Evolutionary conservation across 1,139 yeast genomes (phyloP).

Genomic region (Saccharomyces hybrid): DNA sequence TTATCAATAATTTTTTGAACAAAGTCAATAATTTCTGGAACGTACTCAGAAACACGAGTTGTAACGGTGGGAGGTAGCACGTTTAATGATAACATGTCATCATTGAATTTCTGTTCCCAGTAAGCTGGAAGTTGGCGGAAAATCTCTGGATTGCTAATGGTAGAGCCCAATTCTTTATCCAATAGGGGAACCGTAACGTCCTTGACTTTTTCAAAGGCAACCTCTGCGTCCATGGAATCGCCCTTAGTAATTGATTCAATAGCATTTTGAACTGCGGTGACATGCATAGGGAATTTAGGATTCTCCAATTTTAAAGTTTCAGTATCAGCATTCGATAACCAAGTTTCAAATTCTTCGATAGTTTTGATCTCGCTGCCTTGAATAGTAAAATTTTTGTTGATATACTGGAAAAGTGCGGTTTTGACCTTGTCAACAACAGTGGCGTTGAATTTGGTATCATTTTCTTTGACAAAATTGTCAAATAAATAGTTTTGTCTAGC

Average conservation of each 20-base stretch:
- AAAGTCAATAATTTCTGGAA: slow-evolving; percentile 80
- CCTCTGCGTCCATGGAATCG: slow-evolving; percentile 31
- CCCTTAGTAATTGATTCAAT: slow-evolving; percentile 33
- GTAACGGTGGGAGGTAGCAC: slow-evolving; percentile 79
- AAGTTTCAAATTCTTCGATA: slow-evolving; percentile 39
- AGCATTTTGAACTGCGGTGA: slow-evolving; percentile 57
- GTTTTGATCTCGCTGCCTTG: slow-evolving; percentile 29
- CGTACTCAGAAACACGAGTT: slow-evolving; percentile 94
- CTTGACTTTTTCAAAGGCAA: slow-evolving; percentile 41
- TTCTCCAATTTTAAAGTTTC: slow-evolving; percentile 44
- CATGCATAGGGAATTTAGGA: slow-evolving; percentile 84
- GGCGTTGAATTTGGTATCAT: slow-evolving; percentile 15
- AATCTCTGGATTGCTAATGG: slow-evolving; percentile 75
- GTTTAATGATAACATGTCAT: slow-evolving; percentile 78
- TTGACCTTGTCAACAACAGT: slow-evolving; percentile 36
- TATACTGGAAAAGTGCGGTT: slow-evolving; percentile 43
- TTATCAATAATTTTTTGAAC: slow-evolving; percentile 66
- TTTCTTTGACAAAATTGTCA: slow-evolving; percentile 42
- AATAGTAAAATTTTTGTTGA: slow-evolving; percentile 47
- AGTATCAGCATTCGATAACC: slow-evolving; percentile 46
- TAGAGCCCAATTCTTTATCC: slow-evolving; percentile 63
- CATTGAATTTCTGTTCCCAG: slow-evolving; percentile 82
- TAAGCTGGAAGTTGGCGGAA: slow-evolving; percentile 76
- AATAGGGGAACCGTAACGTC: slow-evolving; percentile 69
- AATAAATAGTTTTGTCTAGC: slow-evolving; percentile 86